Evolutionary conservation across 2,329 filamentous ascomycete species (phyloP).

Genomic region (Epichloe aotearoae): DNA sequence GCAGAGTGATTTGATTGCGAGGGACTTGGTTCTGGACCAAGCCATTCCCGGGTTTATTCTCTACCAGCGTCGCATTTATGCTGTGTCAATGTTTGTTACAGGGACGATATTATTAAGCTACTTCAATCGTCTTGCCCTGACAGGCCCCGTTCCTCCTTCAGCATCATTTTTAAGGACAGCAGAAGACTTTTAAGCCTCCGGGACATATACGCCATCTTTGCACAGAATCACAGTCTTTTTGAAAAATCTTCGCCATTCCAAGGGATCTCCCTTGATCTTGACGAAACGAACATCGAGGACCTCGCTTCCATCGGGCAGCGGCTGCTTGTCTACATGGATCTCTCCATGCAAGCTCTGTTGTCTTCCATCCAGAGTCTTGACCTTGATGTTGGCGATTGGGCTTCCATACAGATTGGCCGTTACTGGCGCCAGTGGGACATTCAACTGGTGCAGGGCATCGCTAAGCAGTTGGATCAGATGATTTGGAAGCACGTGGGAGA

Average conservation of each 20-base stretch:
- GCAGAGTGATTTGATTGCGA: constrained; percentile 11
- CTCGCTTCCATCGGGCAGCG: constrained; percentile 42
- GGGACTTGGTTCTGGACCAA: too few species aligned
- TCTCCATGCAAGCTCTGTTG: constrained; percentile 62
- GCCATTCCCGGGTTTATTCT: neutral
- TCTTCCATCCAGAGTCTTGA: constrained; percentile 62
- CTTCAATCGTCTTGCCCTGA: neutral
- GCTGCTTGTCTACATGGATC: constrained; percentile 56
- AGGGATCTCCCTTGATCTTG: constrained; percentile 87
- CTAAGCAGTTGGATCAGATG: constrained; percentile 69
- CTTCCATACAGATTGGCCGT: constrained; percentile 36
- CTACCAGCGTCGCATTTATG: neutral
- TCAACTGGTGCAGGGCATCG: constrained; percentile 73
- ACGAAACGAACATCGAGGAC: constrained; percentile 79
- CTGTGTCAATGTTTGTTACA: neutral
- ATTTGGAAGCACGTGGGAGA: constrained; percentile 63
- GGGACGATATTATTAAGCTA: neutral
- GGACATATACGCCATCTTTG: constrained; percentile 64
- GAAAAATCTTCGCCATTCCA: constrained; percentile 95
- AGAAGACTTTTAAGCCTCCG: constrained; percentile 22
- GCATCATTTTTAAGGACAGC: neutral
- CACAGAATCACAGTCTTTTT: constrained; percentile 86
- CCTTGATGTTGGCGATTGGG: constrained; percentile 49
- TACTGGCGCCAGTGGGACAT: constrained; percentile 54
- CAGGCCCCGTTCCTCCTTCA: neutral